A percentile compares a stretch with the other conserved stretches of the same genome.
Evolutionary conservation across 345 rosid species (phyloP).

Genomic region (Sonneratia alba): DNA sequence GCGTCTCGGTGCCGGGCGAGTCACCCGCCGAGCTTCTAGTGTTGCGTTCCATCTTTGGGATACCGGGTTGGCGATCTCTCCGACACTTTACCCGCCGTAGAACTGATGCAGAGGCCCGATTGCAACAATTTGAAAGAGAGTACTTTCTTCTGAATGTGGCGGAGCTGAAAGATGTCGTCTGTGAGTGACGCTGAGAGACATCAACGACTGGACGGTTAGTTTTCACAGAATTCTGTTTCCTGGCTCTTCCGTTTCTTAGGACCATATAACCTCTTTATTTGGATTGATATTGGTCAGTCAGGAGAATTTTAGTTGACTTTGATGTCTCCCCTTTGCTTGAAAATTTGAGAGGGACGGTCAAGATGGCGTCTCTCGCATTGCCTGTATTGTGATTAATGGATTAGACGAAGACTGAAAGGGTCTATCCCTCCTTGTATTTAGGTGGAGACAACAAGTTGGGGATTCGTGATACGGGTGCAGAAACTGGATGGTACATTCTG

Average conservation of each 20-base stretch:
- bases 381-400: background rate
- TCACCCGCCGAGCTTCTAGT: too few relatives aligned
- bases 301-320: background rate
- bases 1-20: too few relatives aligned
- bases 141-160: too few relatives aligned
- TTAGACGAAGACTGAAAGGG: background rate
- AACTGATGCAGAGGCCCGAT: too few relatives aligned
- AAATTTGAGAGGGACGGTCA: background rate
- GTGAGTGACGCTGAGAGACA: background rate
- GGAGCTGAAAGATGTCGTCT: background rate
- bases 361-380: background rate
- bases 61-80: too few relatives aligned
- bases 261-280: background rate
- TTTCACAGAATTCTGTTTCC: background rate
- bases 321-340: background rate
- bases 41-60: too few relatives aligned
- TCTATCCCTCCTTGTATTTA: background rate
- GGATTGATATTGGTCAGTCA: background rate
- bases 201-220: background rate
- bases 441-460: background rate
- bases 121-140: too few relatives aligned
- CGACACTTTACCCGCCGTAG: too few relatives aligned
- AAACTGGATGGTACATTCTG: slow-evolving; percentile 70
- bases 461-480: slow-evolving; percentile 16
- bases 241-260: background rate